Base-by-base conservation (phyloP, 805 yeast species). In the Nakazawaea sp. region DNA sequence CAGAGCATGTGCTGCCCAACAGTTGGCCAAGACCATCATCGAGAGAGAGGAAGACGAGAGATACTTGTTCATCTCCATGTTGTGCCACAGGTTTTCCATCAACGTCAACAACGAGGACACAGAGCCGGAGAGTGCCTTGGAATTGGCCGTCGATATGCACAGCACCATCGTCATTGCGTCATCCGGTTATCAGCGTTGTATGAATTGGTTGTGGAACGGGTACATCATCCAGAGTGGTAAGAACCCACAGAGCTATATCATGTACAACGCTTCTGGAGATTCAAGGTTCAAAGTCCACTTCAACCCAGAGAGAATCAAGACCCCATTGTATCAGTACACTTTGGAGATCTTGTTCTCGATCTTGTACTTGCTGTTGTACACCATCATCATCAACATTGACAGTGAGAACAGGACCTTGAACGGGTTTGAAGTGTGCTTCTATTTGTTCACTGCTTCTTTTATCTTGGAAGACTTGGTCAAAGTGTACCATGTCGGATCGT, bases 181-280 rank as follows among this genome's bases (percentile, higher is more conserved):
- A 0, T 63, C 81, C 7, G 96, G 95, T 0, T 87, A 76, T 55
- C 95, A 87, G 57, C 63, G 95, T 37, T 85, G 95, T 60, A 70
- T 86, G 50, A 77, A 80, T 46, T 87, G 95, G 95, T 58, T 87
- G 33, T 87, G 96, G 96, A 65, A 89, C 40, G 96, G 96, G 20
- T 85, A 95, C 95, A 83, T 87, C 44, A 69, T 83, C 35, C 95
- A 86, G 58, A 72, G 81, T 17, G 73, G 78, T 10, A 56, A 55
- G 11, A 86, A 85, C 51, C 85, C 92, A 5, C 68, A 72, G 18
- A 75, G 78, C 12, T 87, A 81, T 48, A 78, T 75, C 18, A 51
- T 79, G 39, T 85, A 81, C 55, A 71, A 68, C 43, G 77, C 76
- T 1, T 71, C 78, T 11, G 66, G 76, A 1, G 74, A 78, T 18